A percentile compares a stretch with the other conserved stretches of the same genome.
Conservation (phyloP, 2,329 filamentous ascomycete genomes). For the Aspergillus arachidicola region DNA sequence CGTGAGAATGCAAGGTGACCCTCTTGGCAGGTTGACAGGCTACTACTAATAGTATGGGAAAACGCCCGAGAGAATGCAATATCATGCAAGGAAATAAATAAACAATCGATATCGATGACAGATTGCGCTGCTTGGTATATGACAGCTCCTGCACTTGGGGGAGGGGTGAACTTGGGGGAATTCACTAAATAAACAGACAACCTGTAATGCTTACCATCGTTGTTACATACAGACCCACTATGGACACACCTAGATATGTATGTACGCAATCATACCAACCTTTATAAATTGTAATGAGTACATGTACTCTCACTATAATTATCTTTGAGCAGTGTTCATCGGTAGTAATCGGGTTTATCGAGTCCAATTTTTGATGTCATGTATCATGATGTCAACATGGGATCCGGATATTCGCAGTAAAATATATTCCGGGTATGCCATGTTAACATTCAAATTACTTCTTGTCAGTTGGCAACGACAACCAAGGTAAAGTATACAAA, state of each 20-base stretch:
- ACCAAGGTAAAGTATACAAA: background rate
- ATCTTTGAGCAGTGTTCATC: background rate
- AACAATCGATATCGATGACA: background rate
- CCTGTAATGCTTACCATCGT: background rate
- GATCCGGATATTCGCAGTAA: background rate
- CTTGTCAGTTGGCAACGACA: background rate
- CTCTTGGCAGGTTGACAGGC: conserved; percentile 17
- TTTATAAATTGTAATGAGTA: background rate
- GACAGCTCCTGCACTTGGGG: background rate
- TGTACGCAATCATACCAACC: background rate
- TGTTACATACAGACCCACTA: background rate
- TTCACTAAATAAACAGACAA: background rate
- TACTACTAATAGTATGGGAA: background rate
- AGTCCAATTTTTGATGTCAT: background rate
- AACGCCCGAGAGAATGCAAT: conserved; percentile 2
- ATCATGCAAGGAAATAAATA: background rate
- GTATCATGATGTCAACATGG: background rate
- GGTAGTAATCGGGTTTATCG: background rate
- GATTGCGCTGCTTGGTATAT: background rate
- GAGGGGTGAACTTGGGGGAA: background rate
- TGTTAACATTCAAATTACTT: too few species aligned
- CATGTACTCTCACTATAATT: background rate
- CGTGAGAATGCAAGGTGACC: conserved; percentile 18
- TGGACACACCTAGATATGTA: background rate
- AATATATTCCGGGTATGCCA: background rate